Evolutionary conservation across 345 rosid genomes (phyloP).

Genomic region (Geranium brycei): DNA sequence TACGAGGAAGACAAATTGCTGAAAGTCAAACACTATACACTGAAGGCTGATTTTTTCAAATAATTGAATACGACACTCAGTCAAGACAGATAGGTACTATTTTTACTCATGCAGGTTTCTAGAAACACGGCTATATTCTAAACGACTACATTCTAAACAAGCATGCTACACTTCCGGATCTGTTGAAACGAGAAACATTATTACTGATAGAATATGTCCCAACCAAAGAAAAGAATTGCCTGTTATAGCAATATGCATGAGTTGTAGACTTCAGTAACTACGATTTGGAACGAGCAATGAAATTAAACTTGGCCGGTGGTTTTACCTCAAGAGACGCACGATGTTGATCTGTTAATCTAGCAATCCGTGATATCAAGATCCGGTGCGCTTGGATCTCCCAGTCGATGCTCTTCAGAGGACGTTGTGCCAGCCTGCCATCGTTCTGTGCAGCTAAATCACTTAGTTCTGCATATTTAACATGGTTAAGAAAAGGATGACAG

Average conservation of each 20-base stretch:
- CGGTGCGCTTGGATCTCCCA: slow-evolving; percentile 58
- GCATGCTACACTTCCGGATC: background rate
- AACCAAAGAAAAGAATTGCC: background rate
- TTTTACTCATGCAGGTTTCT: background rate
- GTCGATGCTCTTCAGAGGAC: slow-evolving; percentile 32
- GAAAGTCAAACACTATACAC: too few species aligned
- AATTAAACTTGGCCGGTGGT: background rate
- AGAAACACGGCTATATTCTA: background rate
- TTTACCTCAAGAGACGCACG: slow-evolving; percentile 43
- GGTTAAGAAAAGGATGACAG: background rate
- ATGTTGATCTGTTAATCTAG: slow-evolving; percentile 25
- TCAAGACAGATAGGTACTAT: background rate
- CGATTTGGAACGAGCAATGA: background rate
- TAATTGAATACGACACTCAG: too few species aligned
- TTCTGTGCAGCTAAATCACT: slow-evolving; percentile 34
- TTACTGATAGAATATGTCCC: too few species aligned
- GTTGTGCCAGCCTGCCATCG: slow-evolving; percentile 76
- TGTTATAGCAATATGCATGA: too few species aligned
- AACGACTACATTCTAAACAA: background rate
- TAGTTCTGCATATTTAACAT: slow-evolving; percentile 32
- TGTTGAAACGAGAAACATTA: too few species aligned
- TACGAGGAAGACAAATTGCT: too few species aligned
- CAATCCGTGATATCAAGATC: slow-evolving; percentile 37
- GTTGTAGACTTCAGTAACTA: background rate
- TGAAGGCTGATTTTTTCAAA: too few species aligned